Evolutionary conservation across 2,329 filamentous ascomycete genomes (phyloP).

Genomic region (Colletotrichum neosansevieriae): DNA sequence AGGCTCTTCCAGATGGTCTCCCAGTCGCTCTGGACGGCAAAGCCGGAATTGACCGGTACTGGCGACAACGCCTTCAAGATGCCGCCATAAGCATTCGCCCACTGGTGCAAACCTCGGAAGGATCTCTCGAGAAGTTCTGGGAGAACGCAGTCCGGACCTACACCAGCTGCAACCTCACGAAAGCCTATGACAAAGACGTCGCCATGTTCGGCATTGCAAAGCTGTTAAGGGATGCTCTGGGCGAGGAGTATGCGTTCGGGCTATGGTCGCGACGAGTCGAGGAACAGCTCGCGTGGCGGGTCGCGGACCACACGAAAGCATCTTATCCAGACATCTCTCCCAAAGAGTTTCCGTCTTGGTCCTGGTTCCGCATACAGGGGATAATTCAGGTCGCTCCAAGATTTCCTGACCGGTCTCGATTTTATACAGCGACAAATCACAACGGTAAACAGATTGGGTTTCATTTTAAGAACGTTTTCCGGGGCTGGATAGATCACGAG

Average conservation of each 20-base stretch:
- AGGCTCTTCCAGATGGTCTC: conserved; percentile 40
- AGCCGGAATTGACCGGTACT: conserved; percentile 7
- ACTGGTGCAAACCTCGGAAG: neutral
- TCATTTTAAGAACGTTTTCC: neutral
- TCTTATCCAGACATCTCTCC: neutral
- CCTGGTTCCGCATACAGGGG: conserved; percentile 7
- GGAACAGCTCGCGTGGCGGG: conserved; percentile 42
- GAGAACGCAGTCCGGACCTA: conserved; percentile 39
- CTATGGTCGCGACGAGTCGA: conserved; percentile 40
- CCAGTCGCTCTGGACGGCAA: conserved; percentile 24
- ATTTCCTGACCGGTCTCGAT: neutral
- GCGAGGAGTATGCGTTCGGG: conserved; percentile 32
- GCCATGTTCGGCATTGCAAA: conserved; percentile 43
- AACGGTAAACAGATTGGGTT: neutral
- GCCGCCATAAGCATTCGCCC: neutral
- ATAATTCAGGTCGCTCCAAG: conserved; percentile 1
- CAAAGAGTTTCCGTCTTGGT: conserved; percentile 9
- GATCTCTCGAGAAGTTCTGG: conserved; percentile 41
- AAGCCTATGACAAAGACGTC: conserved; percentile 31
- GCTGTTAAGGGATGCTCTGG: conserved; percentile 14
- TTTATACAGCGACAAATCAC: neutral
- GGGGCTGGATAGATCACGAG: conserved; percentile 12
- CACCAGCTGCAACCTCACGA: conserved; percentile 41
- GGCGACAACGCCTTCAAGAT: conserved; percentile 20
- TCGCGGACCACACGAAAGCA: neutral